Evolutionary conservation across 306 rosid species (phyloP), one percentile per base, ranked within the genome.

Genomic region (Hippophae gyantsensis): DNA sequence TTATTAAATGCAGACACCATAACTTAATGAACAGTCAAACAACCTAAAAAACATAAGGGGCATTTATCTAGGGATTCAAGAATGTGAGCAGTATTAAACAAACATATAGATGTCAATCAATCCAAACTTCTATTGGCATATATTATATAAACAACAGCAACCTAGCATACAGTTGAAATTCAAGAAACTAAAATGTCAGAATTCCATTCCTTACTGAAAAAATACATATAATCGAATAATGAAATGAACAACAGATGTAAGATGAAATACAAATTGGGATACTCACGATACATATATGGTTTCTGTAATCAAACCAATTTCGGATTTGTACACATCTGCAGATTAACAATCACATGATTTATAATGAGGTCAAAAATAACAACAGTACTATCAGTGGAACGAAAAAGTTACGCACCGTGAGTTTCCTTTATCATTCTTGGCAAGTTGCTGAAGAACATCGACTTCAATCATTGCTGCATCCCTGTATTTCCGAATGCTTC

Each of bases 251-350:
- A 32, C 38, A 32, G 38, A 32, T 32, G 38, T 32, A 32, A 4
- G 38, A 32, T 32, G 38, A 32, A 32, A 32, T 32, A 32, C 38
- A 32, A 32, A 32, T 32, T 32, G 38, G 38, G 38, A 32, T 32
- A 32, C 63, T 87, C 84, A 87, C 95, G 74, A 87, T 87, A 87
- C 95, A 87, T 58, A 87, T 84, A 84, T 87, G 95, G 80, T 87
- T 87, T 78, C 95, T 92, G 84, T 87, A 87, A 85, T 87, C 95
- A 87, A 87, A 87, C 93, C 92, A 87, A 85, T 87, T 87, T 89
- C 93, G 79, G 74, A 87, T 72, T 87, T 84, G 95, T 69, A 87
- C 95, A 84, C 93, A 87, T 78, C 95, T 84, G 95, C 95, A 87
- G 82, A 82, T 84, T 87, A 65, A 71, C 56, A 40, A 66, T 69